These are phyloP conservation scores for Typha latifolia DNA, from an alignment of 176 grass and related monocot species.

Conservation along the genomic window DNA sequence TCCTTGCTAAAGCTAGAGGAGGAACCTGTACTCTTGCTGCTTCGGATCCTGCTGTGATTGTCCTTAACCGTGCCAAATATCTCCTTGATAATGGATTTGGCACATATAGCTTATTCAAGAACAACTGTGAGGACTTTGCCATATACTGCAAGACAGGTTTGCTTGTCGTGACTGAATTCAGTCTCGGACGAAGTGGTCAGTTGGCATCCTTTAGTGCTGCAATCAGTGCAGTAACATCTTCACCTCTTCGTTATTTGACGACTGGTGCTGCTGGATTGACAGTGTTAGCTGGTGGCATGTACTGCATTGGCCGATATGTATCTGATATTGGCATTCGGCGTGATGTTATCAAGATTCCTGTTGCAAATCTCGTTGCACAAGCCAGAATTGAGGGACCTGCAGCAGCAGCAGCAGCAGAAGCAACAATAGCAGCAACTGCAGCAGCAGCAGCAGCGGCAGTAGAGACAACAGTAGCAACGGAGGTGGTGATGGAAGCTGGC, in stretches of 20 bases:
- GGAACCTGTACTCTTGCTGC: constrained; percentile 55
- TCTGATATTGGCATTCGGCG: constrained; percentile 46
- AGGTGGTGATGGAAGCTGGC: neutral
- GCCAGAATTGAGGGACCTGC: neutral
- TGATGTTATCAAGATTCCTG: constrained; percentile 19
- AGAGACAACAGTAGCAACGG: neutral
- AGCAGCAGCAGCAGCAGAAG: neutral
- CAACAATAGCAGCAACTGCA: no score
- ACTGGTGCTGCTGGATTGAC: constrained; percentile 36
- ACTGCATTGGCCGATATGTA: constrained; percentile 40
- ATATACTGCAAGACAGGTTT: constrained; percentile 79
- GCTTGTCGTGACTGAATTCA: constrained; percentile 40
- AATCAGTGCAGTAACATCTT: constrained; percentile 34
- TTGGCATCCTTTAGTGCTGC: constrained; percentile 40
- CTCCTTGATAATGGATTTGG: constrained; percentile 56
- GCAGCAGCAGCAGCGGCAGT: neutral
- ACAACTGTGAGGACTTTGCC: constrained; percentile 65
- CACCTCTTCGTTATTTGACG: constrained; percentile 45
- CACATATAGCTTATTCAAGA: constrained; percentile 70
- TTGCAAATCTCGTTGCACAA: neutral
- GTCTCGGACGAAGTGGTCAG: constrained; percentile 57
- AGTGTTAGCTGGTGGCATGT: constrained; percentile 36
- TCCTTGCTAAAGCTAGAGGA: constrained; percentile 58
- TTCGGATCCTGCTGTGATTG: constrained; percentile 28
- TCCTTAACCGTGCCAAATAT: constrained; percentile 39